Evolutionary conservation across 371 early-diverging fungal genomes (phyloP), one percentile per base, ranked within the genome.

Genomic region (Basidiobolus meristosporus): DNA sequence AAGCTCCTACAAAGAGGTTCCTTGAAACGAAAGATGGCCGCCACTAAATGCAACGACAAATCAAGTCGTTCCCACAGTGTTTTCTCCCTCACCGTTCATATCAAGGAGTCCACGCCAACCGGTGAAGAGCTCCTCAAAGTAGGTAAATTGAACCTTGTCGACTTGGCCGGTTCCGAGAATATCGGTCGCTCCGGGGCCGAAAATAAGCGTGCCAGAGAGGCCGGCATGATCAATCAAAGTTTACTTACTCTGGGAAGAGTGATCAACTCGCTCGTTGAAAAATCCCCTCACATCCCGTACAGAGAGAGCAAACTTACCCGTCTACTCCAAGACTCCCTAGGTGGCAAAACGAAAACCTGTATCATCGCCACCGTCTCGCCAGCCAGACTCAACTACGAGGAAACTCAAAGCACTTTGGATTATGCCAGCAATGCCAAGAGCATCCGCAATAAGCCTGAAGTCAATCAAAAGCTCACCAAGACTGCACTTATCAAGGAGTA

Each of bases 131-230:
- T 84, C 0, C 46, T 87, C 3, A 84, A 80, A 54, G 71, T 81
- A 12, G 97, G 98, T 29, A 88, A 88, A 42, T 60, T 99, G 22
- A 83, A 89, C 48, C 70, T 99, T 39, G 98, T 99, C 1, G 99
- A 99, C 59, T 50, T 98, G 38, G 99, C 99, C 4, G 99, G 99
- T 2, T 86, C 88, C 16, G 99, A 99, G 50, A 85, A 93, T 52
- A 77, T 93, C 40, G 72, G 73, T 5, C 72, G 80, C 20, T 85
- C 92, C 2, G 90, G 93, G 2, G 95, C 93, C 0, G 86, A 86
- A 50, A 73, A 82, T 22, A 51, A 59, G 3, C 63, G 91, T 15
- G 87, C 90, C 12, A 71, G 80, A 39, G 99, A 98, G 54, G 89
- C 92, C 7, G 88, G 88, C 23, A 63, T 65, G 45, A 84, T 98